Evolutionary conservation across 129 eudicot genomes (phyloP), one percentile per base, ranked within the genome.

Genomic region (Lactuca saligna): DNA sequence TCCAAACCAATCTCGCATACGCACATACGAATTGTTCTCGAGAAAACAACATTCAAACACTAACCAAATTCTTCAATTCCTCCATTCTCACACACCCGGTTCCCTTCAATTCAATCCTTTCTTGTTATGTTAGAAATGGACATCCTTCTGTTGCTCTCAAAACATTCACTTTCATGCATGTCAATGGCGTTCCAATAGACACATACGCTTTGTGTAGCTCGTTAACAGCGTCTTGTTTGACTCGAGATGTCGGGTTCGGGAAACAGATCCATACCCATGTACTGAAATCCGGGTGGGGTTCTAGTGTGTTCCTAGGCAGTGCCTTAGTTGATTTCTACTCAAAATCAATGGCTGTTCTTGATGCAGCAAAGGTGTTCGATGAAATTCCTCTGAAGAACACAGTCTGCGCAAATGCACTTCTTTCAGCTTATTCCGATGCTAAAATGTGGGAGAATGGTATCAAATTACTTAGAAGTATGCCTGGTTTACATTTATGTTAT

Each of bases 251-350:
- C 37, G 61, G 63, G 35, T 84, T 76, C 48, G 98, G 96, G 1
- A 70, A 82, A 57, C 82, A 70, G 72, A 57, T 91, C 42, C 96
- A 88, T 79, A 49, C 77, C 34, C 79, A 60, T 76, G 88, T 84
- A 11, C 54, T 56, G 51, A 91, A 82, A 78, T 86, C 83, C 1
- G 98, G 98, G 2, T 91, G 96, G 91, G 70, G 76, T 16, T 70
- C 76, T 25, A 91, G 96, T 79, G 91, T 91, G 69, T 91, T 78
- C 79, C 79, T 88, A 63, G 95, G 91, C 12, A 84, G 96, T 80
- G 91, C 87, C 66, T 79, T 91, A 75, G 77, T 91, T 13, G 95
- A 80, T 79, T 71, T 84, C 8, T 86, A 91, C 64, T 78, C 81
- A 0, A 91, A 85, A 51, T 54, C 68, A 17, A 29, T 44, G 66